Base-by-base conservation (phyloP, 495 filamentous ascomycete species). In the Penicillium simplicissimum region DNA sequence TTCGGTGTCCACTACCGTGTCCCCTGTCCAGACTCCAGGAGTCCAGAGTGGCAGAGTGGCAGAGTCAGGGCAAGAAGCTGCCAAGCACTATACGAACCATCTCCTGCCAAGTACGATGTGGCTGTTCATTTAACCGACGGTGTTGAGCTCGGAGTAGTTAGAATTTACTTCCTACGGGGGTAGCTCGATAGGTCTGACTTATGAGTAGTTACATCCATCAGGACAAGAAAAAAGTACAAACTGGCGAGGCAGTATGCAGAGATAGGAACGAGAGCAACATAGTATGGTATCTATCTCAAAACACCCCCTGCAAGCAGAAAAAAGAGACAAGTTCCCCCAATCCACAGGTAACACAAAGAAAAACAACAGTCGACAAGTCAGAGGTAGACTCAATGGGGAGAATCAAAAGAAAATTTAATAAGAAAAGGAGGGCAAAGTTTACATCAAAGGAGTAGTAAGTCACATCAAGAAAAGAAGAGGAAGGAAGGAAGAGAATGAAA, bases 201-300 rank as follows among this genome's bases (percentile, higher is more conserved):
- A 6, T 15, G 11, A 14, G 42, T 28, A 49, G 8, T 31, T 28
- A 31, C 45, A 31, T 28, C 17, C 43, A 45, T 45, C 17, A 19
- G 11, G 19, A 9, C 17, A 9, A 23, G 15, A 11, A 9, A 9
- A n/a, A 49, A 14, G 45, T 49, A 31, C n/a, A 49, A 9, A 47
- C 43, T 47, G 19, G 19, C 42, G 21, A 57, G 28, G 15, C 21
- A 63, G 55, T 64, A 62, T 65, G 65, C 40, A 38, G 45, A 67
- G 58, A 57, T 59, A 48, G 52, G 58, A 49, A 57, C 38, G 62
- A 52, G 51, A 64, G 25, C 25, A 56, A 65, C 58, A 66, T 71
- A 66, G 68, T 71, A 66, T 71, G 68, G 68, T 71, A 71, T 71
- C 61, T 62, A 59, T 67, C 64, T 65, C 58, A 54, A 49, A 66